A percentile compares a stretch with the other conserved stretches of the same genome.
phyloP scores from a whole-genome alignment of 371 early-diverging fungal species.

The Fennellomyces sp. region DNA sequence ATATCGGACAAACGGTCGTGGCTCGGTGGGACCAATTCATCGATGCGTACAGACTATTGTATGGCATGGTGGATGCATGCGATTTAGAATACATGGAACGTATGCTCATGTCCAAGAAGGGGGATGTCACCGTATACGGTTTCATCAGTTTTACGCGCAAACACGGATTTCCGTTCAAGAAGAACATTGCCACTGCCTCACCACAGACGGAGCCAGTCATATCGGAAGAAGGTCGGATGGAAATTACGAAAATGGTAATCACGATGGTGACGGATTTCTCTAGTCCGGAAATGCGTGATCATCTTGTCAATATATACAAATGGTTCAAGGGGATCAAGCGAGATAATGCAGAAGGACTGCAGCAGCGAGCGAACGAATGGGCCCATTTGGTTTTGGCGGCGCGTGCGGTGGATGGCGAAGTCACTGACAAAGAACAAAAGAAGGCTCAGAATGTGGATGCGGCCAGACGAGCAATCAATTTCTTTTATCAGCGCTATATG shows the following conservation, averaged over 20 bases:
- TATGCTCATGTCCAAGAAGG: background rate
- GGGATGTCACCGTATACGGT: background rate
- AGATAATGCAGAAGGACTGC: background rate
- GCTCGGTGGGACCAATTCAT: background rate
- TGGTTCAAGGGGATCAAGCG: background rate
- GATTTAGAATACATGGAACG: background rate
- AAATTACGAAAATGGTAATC: background rate
- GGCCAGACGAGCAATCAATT: background rate
- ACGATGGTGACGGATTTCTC: background rate
- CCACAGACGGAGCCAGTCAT: background rate
- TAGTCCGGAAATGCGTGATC: background rate
- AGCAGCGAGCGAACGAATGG: background rate
- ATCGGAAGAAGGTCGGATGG: background rate
- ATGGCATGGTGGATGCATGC: background rate
- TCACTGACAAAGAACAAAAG: background rate
- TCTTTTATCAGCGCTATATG: constrained; percentile 12
- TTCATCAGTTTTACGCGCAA: background rate
- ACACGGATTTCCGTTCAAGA: background rate
- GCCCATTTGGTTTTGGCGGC: background rate
- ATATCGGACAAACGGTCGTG: background rate
- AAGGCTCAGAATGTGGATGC: background rate
- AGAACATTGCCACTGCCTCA: background rate
- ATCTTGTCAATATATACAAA: background rate
- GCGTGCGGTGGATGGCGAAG: background rate
- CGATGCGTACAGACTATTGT: background rate